These are phyloP conservation scores for Geranomyces michiganensis DNA, from an alignment of 192 early-diverging fungal species.

Conservation along the genomic window DNA sequence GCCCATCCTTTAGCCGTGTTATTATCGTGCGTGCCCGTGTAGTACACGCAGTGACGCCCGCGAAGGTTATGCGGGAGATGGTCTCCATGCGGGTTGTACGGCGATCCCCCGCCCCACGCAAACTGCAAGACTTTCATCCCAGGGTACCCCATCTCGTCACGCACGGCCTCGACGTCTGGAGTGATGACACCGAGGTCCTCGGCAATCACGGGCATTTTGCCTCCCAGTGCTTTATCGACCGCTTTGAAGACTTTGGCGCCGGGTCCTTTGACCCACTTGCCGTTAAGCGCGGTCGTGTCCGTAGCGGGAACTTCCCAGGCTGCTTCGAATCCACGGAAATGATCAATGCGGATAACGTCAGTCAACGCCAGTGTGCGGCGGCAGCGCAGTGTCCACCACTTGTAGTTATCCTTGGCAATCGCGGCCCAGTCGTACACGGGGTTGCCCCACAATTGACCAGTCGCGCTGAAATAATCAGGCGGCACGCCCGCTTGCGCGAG, in stretches of 20 bases:
- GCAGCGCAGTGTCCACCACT: slow-evolving; percentile 29
- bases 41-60: slow-evolving; percentile 23
- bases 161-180: slow-evolving; percentile 12
- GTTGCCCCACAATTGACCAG: slow-evolving; percentile 36
- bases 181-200: slow-evolving; percentile 34
- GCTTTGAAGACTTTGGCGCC: slow-evolving; percentile 29
- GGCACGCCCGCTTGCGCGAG: slow-evolving; percentile 32
- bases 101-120: slow-evolving; percentile 25
- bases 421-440: slow-evolving; percentile 34
- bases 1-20: slow-evolving; percentile 30
- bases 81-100: slow-evolving; percentile 13
- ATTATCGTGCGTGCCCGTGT: slow-evolving; percentile 37
- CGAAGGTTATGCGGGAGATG: slow-evolving; percentile 30
- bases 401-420: slow-evolving; percentile 24
- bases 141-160: slow-evolving; percentile 30
- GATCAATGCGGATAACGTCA: slow-evolving; percentile 33
- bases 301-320: slow-evolving; percentile 34
- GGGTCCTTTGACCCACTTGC: slow-evolving; percentile 32
- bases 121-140: slow-evolving; percentile 37
- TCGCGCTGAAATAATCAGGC: slow-evolving; percentile 33
- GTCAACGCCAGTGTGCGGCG: slow-evolving; percentile 18
- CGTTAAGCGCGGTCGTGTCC: slow-evolving; percentile 23
- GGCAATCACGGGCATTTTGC: slow-evolving; percentile 26
- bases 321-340: slow-evolving; percentile 33
- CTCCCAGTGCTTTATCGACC: slow-evolving; percentile 20